Percentiles rank a stretch among this genome's conserved stretches.
These are phyloP conservation scores for Colletotrichum acutatum DNA, from an alignment of 2,329 filamentous ascomycete species.

Conservation along the genomic window DNA sequence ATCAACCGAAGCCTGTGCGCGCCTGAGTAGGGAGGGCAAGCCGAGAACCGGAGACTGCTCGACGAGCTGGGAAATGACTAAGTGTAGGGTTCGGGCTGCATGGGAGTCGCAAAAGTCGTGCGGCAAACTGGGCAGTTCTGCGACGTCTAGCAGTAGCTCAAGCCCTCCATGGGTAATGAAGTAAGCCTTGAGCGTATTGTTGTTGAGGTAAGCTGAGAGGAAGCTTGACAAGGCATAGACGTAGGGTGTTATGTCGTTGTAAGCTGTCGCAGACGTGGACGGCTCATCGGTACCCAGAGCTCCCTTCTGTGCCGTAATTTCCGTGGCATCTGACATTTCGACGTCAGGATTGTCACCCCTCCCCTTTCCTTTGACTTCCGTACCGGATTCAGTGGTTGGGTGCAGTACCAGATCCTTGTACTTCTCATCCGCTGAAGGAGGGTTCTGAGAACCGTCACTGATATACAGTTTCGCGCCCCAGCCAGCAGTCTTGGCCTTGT, in stretches of 20 bases:
- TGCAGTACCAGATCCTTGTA: conserved; percentile 42
- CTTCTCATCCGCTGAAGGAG: conserved; percentile 65
- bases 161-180: conserved; percentile 85
- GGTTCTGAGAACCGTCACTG: conserved; percentile 66
- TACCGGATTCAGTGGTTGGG: conserved; percentile 38
- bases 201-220: conserved; percentile 78
- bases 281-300: conserved; percentile 37
- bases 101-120: conserved; percentile 75
- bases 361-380: conserved; percentile 53
- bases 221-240: conserved; percentile 83
- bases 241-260: conserved; percentile 70
- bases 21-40: conserved; percentile 82
- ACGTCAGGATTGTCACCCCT: conserved; percentile 61
- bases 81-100: conserved; percentile 76
- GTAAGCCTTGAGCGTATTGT: conserved; percentile 74
- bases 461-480: conserved; percentile 85
- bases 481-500: conserved; percentile 74
- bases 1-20: conserved; percentile 77
- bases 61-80: conserved; percentile 80
- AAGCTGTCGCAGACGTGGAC: conserved; percentile 39
- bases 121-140: conserved; percentile 82
- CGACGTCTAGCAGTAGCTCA: conserved; percentile 85
- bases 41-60: conserved; percentile 85
- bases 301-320: conserved; percentile 39
- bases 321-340: conserved; percentile 71